Conservation (phyloP, 2,329 filamentous ascomycete species). For the Sarocladiaceae sp. region DNA sequence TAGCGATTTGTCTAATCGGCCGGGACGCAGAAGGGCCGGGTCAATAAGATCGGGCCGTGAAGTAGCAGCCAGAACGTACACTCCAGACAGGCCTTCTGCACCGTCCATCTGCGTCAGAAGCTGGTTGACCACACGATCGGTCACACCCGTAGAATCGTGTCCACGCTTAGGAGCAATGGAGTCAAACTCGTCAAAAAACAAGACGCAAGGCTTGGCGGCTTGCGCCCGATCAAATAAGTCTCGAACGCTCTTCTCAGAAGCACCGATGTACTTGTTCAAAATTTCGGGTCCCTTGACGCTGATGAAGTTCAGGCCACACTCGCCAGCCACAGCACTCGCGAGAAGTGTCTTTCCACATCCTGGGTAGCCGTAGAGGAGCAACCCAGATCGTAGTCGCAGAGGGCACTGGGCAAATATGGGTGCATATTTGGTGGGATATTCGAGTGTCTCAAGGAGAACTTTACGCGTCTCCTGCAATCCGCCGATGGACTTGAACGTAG, state of each 20-base stretch:
- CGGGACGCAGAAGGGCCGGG: constrained; percentile 83
- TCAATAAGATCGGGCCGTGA: constrained; percentile 92
- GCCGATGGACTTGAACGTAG: constrained; percentile 87
- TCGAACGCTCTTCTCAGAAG: constrained; percentile 90
- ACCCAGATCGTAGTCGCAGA: constrained; percentile 83
- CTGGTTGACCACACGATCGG: constrained; percentile 96
- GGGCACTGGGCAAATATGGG: constrained; percentile 97
- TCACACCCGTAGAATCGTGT: constrained; percentile 97
- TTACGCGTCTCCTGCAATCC: constrained; percentile 80
- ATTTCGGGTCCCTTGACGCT: constrained; percentile 97
- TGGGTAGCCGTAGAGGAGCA: constrained; percentile 89
- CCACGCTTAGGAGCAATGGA: constrained; percentile 95
- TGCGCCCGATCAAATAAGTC: constrained; percentile 91
- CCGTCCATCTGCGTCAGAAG: constrained; percentile 98
- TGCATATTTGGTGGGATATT: constrained; percentile 96
- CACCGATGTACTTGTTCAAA: constrained; percentile 97
- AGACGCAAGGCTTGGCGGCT: constrained; percentile 84
- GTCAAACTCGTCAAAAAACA: constrained; percentile 99
- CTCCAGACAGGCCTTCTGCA: constrained; percentile 87
- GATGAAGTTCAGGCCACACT: constrained; percentile 97
- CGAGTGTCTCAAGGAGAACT: constrained; percentile 87
- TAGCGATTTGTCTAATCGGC: constrained; percentile 86
- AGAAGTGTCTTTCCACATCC: constrained; percentile 96
- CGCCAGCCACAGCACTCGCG: constrained; percentile 92
- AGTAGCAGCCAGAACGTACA: constrained; percentile 94